Evolutionary conservation across 345 rosid species (phyloP).

Genomic region (Syzygium grande): DNA sequence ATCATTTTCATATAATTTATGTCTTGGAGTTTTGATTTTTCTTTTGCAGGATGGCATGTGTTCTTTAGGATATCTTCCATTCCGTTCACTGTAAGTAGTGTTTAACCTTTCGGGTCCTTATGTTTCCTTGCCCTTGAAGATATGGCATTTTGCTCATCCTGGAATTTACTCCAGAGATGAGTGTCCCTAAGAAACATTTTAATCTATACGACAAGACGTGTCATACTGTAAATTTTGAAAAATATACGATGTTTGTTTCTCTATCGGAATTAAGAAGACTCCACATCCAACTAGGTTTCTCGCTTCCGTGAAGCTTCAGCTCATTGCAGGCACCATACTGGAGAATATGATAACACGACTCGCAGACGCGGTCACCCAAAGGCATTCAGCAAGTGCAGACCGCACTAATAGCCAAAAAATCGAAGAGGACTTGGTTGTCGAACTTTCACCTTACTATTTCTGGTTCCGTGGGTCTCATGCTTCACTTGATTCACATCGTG

Average conservation of each 20-base stretch:
- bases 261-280: neutral
- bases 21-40: neutral
- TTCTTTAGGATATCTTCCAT: slow-evolving; percentile 67
- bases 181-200: neutral
- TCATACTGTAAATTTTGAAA: neutral
- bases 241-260: neutral
- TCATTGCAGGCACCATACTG: slow-evolving; percentile 60
- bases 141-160: neutral
- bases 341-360: slow-evolving; percentile 57
- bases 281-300: neutral
- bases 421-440: slow-evolving; percentile 41
- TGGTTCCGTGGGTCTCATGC: slow-evolving; percentile 56
- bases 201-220: neutral
- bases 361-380: slow-evolving; percentile 64
- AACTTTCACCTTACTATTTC: slow-evolving; percentile 67
- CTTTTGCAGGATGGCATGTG: slow-evolving; percentile 56
- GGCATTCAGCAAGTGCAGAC: slow-evolving; percentile 38
- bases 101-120: no score
- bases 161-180: neutral
- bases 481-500: slow-evolving; percentile 60
- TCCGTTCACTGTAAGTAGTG: slow-evolving; percentile 45
- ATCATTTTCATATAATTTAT: no score
- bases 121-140: neutral
- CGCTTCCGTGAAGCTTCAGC: slow-evolving; percentile 34
- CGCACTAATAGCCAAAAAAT: no score